Conservation (phyloP, 768 basidiomycete species). For the Pulveroboletus sp. region DNA sequence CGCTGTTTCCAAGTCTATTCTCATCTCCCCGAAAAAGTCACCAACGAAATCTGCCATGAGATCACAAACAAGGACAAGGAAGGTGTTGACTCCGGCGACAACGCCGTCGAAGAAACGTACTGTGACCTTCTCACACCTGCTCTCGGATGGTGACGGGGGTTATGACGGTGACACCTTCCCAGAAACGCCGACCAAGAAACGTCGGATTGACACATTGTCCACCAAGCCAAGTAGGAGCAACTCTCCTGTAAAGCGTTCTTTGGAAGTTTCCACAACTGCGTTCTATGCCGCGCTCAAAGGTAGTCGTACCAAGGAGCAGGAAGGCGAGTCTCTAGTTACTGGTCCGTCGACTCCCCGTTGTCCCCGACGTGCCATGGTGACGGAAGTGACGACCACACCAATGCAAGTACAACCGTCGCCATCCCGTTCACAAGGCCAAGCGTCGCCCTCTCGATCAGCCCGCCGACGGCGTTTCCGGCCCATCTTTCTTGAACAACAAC, state of each 20-base stretch:
- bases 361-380: neutral
- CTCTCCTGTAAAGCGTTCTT: conserved; percentile 8
- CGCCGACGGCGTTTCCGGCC: conserved; percentile 42
- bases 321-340: neutral
- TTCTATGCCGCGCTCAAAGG: conserved; percentile 19
- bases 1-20: neutral
- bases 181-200: conserved; percentile 41
- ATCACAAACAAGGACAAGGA: conserved; percentile 3
- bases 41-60: conserved; percentile 3
- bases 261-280: conserved; percentile 2
- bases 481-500: conserved; percentile 45
- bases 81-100: neutral
- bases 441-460: conserved; percentile 6
- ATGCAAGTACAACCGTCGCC: conserved; percentile 23
- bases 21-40: conserved; percentile 3
- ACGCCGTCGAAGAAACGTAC: conserved; percentile 33
- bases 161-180: conserved; percentile 31
- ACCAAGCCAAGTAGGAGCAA: conserved; percentile 10
- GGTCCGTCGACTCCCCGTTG: conserved; percentile 25
- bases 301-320: conserved; percentile 4
- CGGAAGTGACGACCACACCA: neutral
- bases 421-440: conserved; percentile 12
- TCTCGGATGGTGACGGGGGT: conserved; percentile 16
- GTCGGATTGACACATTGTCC: conserved; percentile 25
- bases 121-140: conserved; percentile 11